Percentiles rank a stretch among this genome's conserved stretches.
These are phyloP conservation scores for Lepidium sativum DNA, from an alignment of 345 rosid genomes.

Conservation along the genomic window DNA sequence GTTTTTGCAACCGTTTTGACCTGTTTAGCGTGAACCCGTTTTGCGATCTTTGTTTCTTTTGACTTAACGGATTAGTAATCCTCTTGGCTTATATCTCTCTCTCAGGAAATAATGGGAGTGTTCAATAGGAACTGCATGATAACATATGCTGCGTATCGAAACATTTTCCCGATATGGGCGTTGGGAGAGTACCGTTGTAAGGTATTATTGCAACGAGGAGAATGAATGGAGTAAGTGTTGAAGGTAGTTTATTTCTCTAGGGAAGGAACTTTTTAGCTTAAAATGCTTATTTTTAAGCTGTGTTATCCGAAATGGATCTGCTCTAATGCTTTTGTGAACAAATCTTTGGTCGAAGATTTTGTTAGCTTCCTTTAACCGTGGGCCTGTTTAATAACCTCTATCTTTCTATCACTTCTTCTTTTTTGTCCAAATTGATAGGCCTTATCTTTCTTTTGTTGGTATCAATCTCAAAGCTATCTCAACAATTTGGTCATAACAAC, in stretches of 20 bases:
- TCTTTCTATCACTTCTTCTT: no score
- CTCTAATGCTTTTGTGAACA: not conserved
- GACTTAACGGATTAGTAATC: not conserved
- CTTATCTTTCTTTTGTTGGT: no score
- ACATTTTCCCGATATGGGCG: constrained; percentile 65
- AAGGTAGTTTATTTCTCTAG: not conserved
- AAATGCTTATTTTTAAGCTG: not conserved
- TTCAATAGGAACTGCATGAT: constrained; percentile 71
- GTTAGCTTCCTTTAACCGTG: not conserved
- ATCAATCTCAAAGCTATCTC: no score
- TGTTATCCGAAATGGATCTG: not conserved
- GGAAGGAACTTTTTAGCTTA: not conserved
- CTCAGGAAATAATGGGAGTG: constrained; percentile 74
- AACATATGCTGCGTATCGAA: constrained; percentile 49
- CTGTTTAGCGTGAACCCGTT: no score
- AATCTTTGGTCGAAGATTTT: constrained; percentile 11
- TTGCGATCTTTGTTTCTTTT: no score
- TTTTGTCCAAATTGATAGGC: no score
- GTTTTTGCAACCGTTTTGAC: no score
- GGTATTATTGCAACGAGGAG: constrained; percentile 30
- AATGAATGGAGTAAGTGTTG: not conserved
- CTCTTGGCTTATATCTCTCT: not conserved
- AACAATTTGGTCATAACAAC: no score
- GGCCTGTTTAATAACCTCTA: no score
- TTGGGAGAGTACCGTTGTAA: constrained; percentile 52